phyloP scores from a whole-genome alignment of 2,329 filamentous ascomycete species.

The Exophiala bonariae region DNA sequence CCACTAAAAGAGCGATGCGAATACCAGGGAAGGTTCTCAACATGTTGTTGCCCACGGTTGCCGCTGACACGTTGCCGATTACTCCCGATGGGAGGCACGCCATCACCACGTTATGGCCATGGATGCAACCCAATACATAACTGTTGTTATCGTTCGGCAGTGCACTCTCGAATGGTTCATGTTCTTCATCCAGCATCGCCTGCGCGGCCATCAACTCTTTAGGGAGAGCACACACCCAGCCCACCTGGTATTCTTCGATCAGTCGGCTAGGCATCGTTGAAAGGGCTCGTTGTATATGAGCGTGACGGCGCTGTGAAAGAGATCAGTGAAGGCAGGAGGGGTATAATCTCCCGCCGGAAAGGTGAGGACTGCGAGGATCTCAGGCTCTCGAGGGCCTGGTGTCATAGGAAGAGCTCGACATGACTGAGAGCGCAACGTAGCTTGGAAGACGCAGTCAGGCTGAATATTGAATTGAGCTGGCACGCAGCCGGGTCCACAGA shows the following conservation, averaged over 20 bases:
- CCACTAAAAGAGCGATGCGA: slow-evolving; percentile 26
- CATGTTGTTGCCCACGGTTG: slow-evolving; percentile 26
- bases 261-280: background rate
- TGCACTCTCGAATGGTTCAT: slow-evolving; percentile 11
- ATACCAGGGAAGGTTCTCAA: slow-evolving; percentile 26
- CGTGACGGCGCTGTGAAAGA: background rate
- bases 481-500: too few species aligned
- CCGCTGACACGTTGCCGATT: slow-evolving; percentile 28
- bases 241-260: slow-evolving; percentile 13
- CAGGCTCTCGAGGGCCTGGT: slow-evolving; percentile 2
- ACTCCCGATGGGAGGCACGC: slow-evolving; percentile 27
- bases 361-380: slow-evolving; percentile 1
- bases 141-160: slow-evolving; percentile 3
- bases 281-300: background rate
- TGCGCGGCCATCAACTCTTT: slow-evolving; percentile 28
- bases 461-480: too few species aligned
- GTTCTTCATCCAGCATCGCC: slow-evolving; percentile 28
- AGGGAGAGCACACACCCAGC: slow-evolving; percentile 15
- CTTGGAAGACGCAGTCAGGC: too few species aligned
- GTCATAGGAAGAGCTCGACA: slow-evolving; percentile 6
- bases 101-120: slow-evolving; percentile 28
- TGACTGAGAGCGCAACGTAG: too few species aligned
- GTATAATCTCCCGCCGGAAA: too few species aligned
- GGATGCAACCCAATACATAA: slow-evolving; percentile 25
- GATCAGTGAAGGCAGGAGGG: background rate